These are phyloP conservation scores for Raphanus hybrid DNA, from an alignment of 441 rosid species.

Conservation along the genomic window DNA sequence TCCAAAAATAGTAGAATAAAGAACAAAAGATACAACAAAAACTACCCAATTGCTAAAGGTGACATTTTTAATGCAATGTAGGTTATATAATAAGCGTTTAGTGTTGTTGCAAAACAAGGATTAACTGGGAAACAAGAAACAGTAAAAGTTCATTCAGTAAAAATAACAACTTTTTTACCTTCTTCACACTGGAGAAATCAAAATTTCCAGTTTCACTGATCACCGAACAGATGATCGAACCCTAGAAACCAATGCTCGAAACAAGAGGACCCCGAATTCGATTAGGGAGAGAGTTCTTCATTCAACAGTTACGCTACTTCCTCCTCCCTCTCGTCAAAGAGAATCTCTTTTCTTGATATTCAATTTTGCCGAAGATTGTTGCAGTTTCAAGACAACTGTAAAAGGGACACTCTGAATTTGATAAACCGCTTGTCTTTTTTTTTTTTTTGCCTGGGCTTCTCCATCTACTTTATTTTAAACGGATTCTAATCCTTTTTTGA, in stretches of 20 bases:
- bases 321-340: slow-evolving; percentile 1
- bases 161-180: slow-evolving; percentile 10
- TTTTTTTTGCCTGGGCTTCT: background rate
- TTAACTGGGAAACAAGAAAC: background rate
- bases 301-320: slow-evolving; percentile 13
- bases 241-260: slow-evolving; percentile 3
- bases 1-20: background rate
- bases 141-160: background rate
- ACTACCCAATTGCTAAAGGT: background rate
- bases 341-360: slow-evolving; percentile 16
- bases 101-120: background rate
- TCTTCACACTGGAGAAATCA: slow-evolving; percentile 28
- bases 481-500: background rate
- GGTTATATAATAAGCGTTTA: background rate
- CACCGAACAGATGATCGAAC: slow-evolving; percentile 5
- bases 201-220: slow-evolving; percentile 4
- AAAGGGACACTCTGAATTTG: background rate
- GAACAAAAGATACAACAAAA: slow-evolving; percentile 4
- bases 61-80: background rate
- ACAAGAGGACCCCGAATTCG: slow-evolving; percentile 21
- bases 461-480: background rate
- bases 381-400: slow-evolving; percentile 23
- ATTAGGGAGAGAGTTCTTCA: slow-evolving; percentile 8
- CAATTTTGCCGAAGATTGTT: slow-evolving; percentile 19
- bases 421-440: background rate